Percentiles rank a stretch among this genome's conserved stretches.
Conservation (phyloP, 2,329 filamentous ascomycete genomes). For the Fusarium keratoplasticum region DNA sequence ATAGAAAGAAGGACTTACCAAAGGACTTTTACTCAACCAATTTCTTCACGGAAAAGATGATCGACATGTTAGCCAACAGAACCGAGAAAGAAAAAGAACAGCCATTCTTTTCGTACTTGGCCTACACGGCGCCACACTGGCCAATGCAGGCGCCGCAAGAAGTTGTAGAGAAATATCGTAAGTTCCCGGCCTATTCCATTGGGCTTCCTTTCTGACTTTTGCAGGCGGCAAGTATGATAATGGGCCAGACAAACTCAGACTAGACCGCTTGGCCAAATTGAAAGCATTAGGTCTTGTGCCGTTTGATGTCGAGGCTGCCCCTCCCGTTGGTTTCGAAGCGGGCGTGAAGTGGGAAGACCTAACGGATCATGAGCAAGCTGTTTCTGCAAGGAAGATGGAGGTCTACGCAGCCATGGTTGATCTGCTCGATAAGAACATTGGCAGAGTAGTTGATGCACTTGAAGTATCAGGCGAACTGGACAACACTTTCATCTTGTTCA, state of each 20-base stretch:
- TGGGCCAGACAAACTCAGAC: slow-evolving; percentile 59
- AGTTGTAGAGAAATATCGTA: not conserved
- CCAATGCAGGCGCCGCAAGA: slow-evolving; percentile 4
- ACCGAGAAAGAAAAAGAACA: slow-evolving; percentile 45
- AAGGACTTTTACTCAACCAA: slow-evolving; percentile 65
- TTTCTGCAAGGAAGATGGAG: slow-evolving; percentile 49
- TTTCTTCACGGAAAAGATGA: slow-evolving; percentile 62
- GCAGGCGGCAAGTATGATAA: slow-evolving; percentile 48
- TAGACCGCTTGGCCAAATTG: slow-evolving; percentile 56
- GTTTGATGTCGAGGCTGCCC: slow-evolving; percentile 31
- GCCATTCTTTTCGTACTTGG: slow-evolving; percentile 57
- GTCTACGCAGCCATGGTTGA: slow-evolving; percentile 69
- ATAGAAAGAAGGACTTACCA: slow-evolving; percentile 53
- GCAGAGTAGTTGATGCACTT: slow-evolving; percentile 63
- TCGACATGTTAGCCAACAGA: slow-evolving; percentile 57
- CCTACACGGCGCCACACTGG: slow-evolving; percentile 14
- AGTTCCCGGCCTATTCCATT: not conserved
- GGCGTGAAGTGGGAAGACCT: slow-evolving; percentile 28
- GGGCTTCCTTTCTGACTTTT: not conserved
- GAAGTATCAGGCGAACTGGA: slow-evolving; percentile 61
- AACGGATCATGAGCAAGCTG: slow-evolving; percentile 6
- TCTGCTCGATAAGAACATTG: slow-evolving; percentile 63
- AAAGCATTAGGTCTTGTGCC: slow-evolving; percentile 55
- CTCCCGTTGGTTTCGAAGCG: not conserved
- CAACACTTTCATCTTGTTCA: slow-evolving; percentile 65